Evolutionary conservation across 1,284 basidiomycete genomes (phyloP), one percentile per base, ranked within the genome.

Genomic region (Ustilago tritici): DNA sequence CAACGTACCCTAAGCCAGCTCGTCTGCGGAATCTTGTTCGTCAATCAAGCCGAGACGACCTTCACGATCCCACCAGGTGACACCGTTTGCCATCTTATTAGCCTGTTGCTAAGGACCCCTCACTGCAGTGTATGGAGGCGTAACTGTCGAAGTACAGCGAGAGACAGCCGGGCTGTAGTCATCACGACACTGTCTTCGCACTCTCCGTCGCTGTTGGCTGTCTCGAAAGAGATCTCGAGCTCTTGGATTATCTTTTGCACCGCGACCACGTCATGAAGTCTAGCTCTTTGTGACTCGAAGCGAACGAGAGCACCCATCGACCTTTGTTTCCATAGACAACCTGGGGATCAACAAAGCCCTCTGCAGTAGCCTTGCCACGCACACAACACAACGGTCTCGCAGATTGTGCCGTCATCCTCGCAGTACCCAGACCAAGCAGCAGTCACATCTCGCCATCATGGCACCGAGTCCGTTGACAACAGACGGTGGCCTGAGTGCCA

Each of bases 401-500:
- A 32, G 28, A 1, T 50, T 17, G 12, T 5, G 31, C 12, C 49
- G 28, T 32, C 28, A 12, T 28, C 23, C 8, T 12, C 28, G 8
- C 49, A 15, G 7, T 31, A 23, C 46, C 28, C 17, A 17, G 41
- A 46, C 23, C 31, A 17, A 41, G 38, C 34, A 35, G 11, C 6
- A 34, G 14, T 36, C 38, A 55, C 31, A 38, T 23, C 46, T 28
- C 23, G 31, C 17, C 12, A 41, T 9, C 31, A 73, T 73, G 70
- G 61, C 65, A 19, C 70, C 70, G 23, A 50, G 43, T 65, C 55
- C 56, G 11, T 35, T 59, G 15, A 4, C 46, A 14, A 10, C 15
- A 8, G 41, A 28, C 14, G 32, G 47, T 12, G 65, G 65, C 58
- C 40, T 67, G 28, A 65, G 65, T 43, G 32, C 61, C 31, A 43